Evolutionary conservation across 306 rosid genomes (phyloP).

Genomic region (Carpinus viminea): DNA sequence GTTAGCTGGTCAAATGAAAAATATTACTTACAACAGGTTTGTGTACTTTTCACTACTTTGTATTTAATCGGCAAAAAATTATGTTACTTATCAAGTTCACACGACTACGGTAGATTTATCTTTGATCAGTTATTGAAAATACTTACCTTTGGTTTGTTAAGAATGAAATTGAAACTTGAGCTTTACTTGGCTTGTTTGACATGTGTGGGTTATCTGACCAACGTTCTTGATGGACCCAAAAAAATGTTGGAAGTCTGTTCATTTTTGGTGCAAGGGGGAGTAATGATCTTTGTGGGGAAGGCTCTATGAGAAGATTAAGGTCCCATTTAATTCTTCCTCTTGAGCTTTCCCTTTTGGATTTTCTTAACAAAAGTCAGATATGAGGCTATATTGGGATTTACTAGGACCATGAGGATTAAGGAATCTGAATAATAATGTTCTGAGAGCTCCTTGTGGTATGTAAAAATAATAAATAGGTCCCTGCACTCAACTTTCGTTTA

Average conservation of each 20-base stretch:
- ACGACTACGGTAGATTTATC: neutral
- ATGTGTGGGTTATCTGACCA: neutral
- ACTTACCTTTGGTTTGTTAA: neutral
- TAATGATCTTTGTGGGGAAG: neutral
- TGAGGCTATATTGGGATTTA: too few relatives aligned
- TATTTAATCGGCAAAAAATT: neutral
- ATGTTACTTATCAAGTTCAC: neutral
- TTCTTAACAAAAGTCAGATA: too few relatives aligned
- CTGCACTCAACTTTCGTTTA: too few relatives aligned
- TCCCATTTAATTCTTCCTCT: neutral
- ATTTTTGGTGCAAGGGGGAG: neutral
- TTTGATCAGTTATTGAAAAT: neutral
- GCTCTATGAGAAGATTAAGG: neutral
- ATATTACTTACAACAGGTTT: conserved; percentile 88
- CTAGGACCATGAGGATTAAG: too few relatives aligned
- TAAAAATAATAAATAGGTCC: too few relatives aligned
- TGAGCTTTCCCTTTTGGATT: too few relatives aligned
- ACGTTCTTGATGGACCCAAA: neutral
- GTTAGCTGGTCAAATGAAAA: conserved; percentile 95
- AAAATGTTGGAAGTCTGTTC: neutral
- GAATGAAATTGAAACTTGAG: too few relatives aligned
- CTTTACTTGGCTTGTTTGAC: too few relatives aligned
- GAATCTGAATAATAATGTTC: too few relatives aligned
- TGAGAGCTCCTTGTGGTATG: too few relatives aligned
- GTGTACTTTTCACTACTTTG: conserved; percentile 21